Evolutionary conservation across 176 grass and related monocot species (phyloP).

Genomic region (Eremochloa ophiuroides): DNA sequence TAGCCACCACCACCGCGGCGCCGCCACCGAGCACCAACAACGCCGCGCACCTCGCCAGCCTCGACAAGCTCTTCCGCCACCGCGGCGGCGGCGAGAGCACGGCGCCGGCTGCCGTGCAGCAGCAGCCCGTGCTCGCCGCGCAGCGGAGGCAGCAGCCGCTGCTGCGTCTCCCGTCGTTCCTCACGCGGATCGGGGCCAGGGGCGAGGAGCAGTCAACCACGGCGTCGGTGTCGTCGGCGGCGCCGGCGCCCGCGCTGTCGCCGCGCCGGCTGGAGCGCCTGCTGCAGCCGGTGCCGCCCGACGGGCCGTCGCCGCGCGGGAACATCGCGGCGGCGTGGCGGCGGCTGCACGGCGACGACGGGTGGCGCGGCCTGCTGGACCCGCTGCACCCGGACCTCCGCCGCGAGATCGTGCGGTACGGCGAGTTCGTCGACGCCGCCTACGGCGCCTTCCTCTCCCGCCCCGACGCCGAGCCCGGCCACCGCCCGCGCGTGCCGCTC

Average conservation of each 20-base stretch:
- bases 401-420: slow-evolving; percentile 61
- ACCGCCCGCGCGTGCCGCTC: slow-evolving; percentile 10
- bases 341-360: slow-evolving; percentile 28
- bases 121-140: too few species aligned
- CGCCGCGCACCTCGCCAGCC: slow-evolving; percentile 33
- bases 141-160: slow-evolving; percentile 24
- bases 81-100: slow-evolving; percentile 1
- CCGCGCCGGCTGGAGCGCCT: slow-evolving; percentile 31
- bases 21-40: neutral
- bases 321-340: slow-evolving; percentile 40
- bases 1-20: too few species aligned
- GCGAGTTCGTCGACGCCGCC: slow-evolving; percentile 57
- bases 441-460: slow-evolving; percentile 46
- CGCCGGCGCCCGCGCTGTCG: slow-evolving; percentile 1
- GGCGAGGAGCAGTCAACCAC: neutral
- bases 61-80: slow-evolving; percentile 40
- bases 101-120: neutral
- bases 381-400: slow-evolving; percentile 60
- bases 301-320: slow-evolving; percentile 43
- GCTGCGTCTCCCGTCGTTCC: slow-evolving; percentile 44
- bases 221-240: neutral
- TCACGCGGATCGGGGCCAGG: neutral
- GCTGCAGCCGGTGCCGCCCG: slow-evolving; percentile 31
- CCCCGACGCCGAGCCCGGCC: slow-evolving; percentile 34
- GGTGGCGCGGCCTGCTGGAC: slow-evolving; percentile 51